phyloP scores from a whole-genome alignment of 2,329 filamentous ascomycete species.

The Calonectria pseudoturangicola region DNA sequence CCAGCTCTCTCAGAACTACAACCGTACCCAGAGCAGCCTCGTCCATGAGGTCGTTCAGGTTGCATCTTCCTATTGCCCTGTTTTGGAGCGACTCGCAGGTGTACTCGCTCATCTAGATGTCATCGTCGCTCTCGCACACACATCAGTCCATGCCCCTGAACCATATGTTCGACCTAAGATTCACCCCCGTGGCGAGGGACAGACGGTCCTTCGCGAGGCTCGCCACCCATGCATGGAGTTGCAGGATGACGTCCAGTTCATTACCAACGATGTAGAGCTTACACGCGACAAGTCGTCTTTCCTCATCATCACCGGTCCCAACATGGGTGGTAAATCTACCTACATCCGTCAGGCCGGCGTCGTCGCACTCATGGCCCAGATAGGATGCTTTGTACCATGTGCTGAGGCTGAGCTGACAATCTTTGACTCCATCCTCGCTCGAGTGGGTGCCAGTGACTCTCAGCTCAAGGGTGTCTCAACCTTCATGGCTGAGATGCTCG shows the following conservation, averaged over 20 bases:
- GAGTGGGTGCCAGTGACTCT: constrained; percentile 95
- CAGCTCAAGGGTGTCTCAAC: constrained; percentile 98
- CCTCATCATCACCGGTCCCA: constrained; percentile 96
- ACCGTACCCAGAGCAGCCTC: constrained; percentile 92
- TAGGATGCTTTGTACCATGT: constrained; percentile 97
- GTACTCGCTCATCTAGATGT: constrained; percentile 96
- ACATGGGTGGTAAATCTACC: constrained; percentile 99
- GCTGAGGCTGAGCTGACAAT: constrained; percentile 93
- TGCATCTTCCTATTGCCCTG: constrained; percentile 94
- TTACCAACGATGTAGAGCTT: constrained; percentile 95
- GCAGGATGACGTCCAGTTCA: constrained; percentile 98
- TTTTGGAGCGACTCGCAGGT: constrained; percentile 90
- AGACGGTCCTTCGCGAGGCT: constrained; percentile 92
- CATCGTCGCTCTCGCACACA: constrained; percentile 94
- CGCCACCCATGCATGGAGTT: constrained; percentile 98
- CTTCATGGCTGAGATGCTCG: constrained; percentile 99
- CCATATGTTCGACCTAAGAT: constrained; percentile 94
- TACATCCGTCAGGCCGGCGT: constrained; percentile 99
- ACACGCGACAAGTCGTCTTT: constrained; percentile 88
- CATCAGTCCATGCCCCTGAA: constrained; percentile 92
- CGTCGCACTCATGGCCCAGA: constrained; percentile 96
- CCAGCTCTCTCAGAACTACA: constrained; percentile 95
- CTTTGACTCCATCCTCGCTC: constrained; percentile 96
- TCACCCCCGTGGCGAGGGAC: constrained; percentile 89
- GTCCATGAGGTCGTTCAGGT: constrained; percentile 95